Evolutionary conservation across 2,329 filamentous ascomycete genomes (phyloP), one percentile per base, ranked within the genome.

Genomic region (Fusarium albosuccineum): DNA sequence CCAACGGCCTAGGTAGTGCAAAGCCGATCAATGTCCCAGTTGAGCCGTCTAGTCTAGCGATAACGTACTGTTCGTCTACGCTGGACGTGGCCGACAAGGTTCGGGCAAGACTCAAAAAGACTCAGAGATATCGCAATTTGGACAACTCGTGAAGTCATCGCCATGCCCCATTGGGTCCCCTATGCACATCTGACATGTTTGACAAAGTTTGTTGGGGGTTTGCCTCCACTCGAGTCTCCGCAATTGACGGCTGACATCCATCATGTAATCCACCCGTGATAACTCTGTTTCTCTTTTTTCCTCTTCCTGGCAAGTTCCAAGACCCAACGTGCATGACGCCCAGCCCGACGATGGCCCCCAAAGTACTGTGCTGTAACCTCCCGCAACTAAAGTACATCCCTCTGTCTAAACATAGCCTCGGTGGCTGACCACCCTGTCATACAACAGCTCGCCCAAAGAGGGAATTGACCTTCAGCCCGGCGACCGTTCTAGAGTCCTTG

Each of bases 151-250:
- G 58, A 29, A 60, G 42, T 40, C 66, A 68, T 61, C 66, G 55
- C 56, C 17, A 27, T 27, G 51, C 27, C 46, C 27, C 44, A 52
- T 39, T 39, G 39, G 3, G 57, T 37, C 13, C 36, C 41, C 41
- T n/a, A 68, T 67, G 66, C 62, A 64, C 33, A 37, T 69, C 62
- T 69, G 58, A 45, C 62, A 59, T 55, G 39, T 53, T 26, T 44
- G n/a, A 39, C 26, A 52, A 46, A 55, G 48, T 44, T 62, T 66
- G 26, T 36, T 45, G 44, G 39, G 13, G 45, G 65, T 41, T 30
- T 53, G 36, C 26, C 36, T 22, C 50, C 26, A 26, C 39, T 17
- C 11, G 9, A 6, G 17, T 29, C 41, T 41, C 52, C 29, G 30
- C 40, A 44, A 54, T 54, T 36, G 27, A 26, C 17, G 29, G 39